Evolutionary conservation across 768 basidiomycete species (phyloP), one percentile per base, ranked within the genome.

Genomic region (Amylocystis lapponica): DNA sequence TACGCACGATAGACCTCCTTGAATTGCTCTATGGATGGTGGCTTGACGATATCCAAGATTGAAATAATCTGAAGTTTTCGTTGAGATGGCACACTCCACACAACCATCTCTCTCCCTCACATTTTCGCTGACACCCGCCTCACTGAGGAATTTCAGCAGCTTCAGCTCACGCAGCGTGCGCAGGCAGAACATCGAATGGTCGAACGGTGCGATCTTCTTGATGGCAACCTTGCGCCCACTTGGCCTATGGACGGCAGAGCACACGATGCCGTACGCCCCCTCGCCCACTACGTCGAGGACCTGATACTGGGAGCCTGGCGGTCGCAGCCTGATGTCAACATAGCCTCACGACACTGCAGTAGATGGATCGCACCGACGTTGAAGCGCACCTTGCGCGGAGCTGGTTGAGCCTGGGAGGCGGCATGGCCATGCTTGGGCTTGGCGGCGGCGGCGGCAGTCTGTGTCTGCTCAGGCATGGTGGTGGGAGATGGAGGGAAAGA

Each of bases 141-240:
- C 87, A 57, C 82, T 86, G 49, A 92, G 64, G 65, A 89, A 89
- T 56, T 89, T 89, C 64, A 70, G 62, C 16, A 80, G 67, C 60
- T 81, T 81, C 60, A 81, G 67, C 54, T 81, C 79, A 29, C 79
- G 64, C 37, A 80, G 65, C 17, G 65, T 67, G 9, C 81, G 71
- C 4, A 93, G 74, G 59, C 85, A 88, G 64, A 93, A 93, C 89
- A 92, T 89, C 29, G 86, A 81, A 59, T 95, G 92, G 63, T 93
- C 91, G 54, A 97, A 96, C 0, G 94, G 94, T 0, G 86, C 81
- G 61, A 98, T 96, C 53, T 88, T 86, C 66, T 97, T 97, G 62
- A 97, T 96, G 25, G 94, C 94, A 36, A 98, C 94, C 66, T 82
- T 87, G 32, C 86, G 76, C 33, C 83, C 80, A 0, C 83, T 84